Evolutionary conservation across 352 stramenopile genomes (phyloP), one percentile per base, ranked within the genome.

Genomic region (Blastocystis hominis): DNA sequence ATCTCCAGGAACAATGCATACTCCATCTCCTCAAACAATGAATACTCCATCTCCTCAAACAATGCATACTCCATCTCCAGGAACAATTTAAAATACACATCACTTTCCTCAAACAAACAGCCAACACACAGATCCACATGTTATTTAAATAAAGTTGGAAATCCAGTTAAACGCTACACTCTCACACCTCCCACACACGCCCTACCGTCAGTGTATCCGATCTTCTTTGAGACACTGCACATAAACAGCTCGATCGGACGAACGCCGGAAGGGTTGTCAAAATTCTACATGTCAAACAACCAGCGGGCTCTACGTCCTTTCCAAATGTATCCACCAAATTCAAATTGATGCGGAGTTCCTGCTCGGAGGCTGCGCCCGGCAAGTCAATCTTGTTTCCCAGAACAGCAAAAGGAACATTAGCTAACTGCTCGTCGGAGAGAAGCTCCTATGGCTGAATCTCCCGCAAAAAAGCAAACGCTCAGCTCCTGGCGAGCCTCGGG

Each of bases 361-460:
- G 96, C 90, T 99, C 97, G n/a, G 93, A 97, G 20, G 95, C 95
- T 10, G 97, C 96, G 86, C 91, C 93, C 20, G 94, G 93, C 89
- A 98, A 94, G 91, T 99, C 97, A 90, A 99, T 99, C 92, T 99
- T 99, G 92, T 99, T 99, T 89, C 97, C 97, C 10, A 99, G 93
- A 88, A 99, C 95, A 5, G 99, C 92, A 91, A 99, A 98, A 59
- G 97, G 97, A 81, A 99, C 96, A 90, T 97, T 97, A 54, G 93
- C 92, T 77, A 99, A 92, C 90, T 98, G 95, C 79, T 99, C 96
- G 90, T 95, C 96, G 59, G 94, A 95, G 68, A 99, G 92, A 56
- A 99, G 89, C 70, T 93, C 95, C 86, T 89, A 86, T 47, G 4
- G 17, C 2, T 84, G 10, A 75, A 6, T 15, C n/a, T 30, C 17